phyloP scores from a whole-genome alignment of 2,329 filamentous ascomycete genomes.

The Ilyonectria mors-panacis region DNA sequence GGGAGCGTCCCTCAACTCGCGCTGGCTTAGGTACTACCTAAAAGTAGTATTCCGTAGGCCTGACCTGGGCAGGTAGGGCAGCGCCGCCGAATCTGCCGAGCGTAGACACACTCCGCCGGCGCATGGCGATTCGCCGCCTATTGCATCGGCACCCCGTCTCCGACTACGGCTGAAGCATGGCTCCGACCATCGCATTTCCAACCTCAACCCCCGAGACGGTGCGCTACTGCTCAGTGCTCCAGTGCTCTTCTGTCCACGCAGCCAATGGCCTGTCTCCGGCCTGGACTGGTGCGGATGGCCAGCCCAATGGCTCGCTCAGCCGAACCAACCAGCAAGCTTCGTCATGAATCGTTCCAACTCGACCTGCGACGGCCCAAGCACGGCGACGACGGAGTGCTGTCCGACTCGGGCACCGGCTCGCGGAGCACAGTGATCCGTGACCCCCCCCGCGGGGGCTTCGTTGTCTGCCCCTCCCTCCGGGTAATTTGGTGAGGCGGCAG shows the following conservation, averaged over 20 bases:
- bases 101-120: conserved; percentile 13
- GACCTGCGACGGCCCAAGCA: background rate
- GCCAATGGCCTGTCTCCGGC: conserved; percentile 33
- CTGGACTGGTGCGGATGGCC: conserved; percentile 42
- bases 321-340: conserved; percentile 34
- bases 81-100: conserved; percentile 35
- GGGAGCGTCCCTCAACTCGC: background rate
- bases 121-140: conserved; percentile 17
- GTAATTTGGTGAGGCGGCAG: conserved; percentile 28
- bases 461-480: conserved; percentile 15
- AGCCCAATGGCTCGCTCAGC: conserved; percentile 19
- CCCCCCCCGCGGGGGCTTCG: conserved; percentile 14
- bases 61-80: background rate
- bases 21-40: background rate
- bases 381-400: conserved; percentile 30
- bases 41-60: too few species aligned
- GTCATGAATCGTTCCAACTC: conserved; percentile 7
- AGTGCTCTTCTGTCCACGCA: conserved; percentile 23
- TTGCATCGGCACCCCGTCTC: conserved; percentile 22
- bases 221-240: conserved; percentile 9
- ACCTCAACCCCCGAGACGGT: conserved; percentile 24
- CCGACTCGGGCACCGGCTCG: conserved; percentile 19
- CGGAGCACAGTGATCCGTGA: conserved; percentile 16
- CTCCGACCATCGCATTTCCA: conserved; percentile 15
- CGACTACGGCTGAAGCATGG: conserved; percentile 20